Conservation (phyloP, 169 alveolate genomes). For the Cryptosporidium parvum region DNA sequence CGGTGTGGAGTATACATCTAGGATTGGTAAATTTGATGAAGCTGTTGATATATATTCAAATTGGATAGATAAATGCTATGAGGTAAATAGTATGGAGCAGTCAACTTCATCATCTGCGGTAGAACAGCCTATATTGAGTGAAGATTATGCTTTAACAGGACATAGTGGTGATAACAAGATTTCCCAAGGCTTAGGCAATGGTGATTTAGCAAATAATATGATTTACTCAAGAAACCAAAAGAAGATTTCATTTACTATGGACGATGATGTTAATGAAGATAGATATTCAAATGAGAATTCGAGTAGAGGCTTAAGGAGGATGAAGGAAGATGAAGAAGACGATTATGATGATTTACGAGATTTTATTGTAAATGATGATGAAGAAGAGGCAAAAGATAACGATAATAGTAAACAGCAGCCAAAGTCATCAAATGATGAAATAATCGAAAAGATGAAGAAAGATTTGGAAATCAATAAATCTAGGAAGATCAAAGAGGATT, state of each 20-base stretch:
- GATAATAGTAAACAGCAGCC: not conserved
- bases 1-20: slow-evolving; percentile 85
- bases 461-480: slow-evolving; percentile 25
- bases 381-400: not conserved
- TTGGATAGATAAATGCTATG: slow-evolving; percentile 92
- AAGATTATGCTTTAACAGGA: not conserved
- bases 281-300: not conserved
- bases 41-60: slow-evolving; percentile 91
- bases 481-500: slow-evolving; percentile 23
- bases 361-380: slow-evolving; percentile 14
- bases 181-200: not conserved
- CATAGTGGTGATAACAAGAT: not conserved
- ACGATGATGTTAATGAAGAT: slow-evolving; percentile 14
- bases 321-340: not conserved
- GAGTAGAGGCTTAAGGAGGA: not conserved
- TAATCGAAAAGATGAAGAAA: slow-evolving; percentile 22
- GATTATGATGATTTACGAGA: not conserved
- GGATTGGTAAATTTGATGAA: slow-evolving; percentile 85
- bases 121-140: not conserved
- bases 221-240: slow-evolving; percentile 18
- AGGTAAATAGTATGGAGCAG: slow-evolving; percentile 74
- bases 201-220: not conserved
- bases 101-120: not conserved
- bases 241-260: slow-evolving; percentile 11
- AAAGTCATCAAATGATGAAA: not conserved